Percentiles rank a stretch among this genome's conserved stretches.
phyloP scores from a whole-genome alignment of 139 green algal species.

The Closterium sp. region DNA sequence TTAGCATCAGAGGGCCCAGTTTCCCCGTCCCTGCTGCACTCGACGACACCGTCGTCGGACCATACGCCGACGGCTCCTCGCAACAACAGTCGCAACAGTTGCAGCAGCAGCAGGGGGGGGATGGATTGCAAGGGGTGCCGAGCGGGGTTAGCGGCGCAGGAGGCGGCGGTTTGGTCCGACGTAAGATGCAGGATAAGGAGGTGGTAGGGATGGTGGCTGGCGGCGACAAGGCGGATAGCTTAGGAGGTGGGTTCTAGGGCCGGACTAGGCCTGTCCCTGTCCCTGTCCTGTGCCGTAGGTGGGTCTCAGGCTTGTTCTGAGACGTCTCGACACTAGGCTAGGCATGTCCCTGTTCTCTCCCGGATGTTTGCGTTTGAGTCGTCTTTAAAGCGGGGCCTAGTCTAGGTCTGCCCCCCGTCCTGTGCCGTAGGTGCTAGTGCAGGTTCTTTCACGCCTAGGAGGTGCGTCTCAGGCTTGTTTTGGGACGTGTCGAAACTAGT shows the following conservation, averaged over 20 bases:
- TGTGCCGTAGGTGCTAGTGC: too few relatives aligned
- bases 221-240: not conserved
- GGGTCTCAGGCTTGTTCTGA: too few relatives aligned
- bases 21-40: not conserved
- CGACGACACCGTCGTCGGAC: not conserved
- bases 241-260: not conserved
- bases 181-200: not conserved
- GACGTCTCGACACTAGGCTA: too few relatives aligned
- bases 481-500: too few relatives aligned
- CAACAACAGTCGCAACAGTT: not conserved
- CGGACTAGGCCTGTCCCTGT: too few relatives aligned
- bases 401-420: too few relatives aligned
- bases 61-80: not conserved
- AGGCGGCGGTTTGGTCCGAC: not conserved
- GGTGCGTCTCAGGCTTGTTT: too few relatives aligned
- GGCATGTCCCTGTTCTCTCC: too few relatives aligned
- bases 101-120: not conserved
- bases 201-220: not conserved
- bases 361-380: too few relatives aligned
- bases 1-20: not conserved
- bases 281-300: not conserved
- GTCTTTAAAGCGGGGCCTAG: too few relatives aligned
- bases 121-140: not conserved
- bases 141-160: not conserved
- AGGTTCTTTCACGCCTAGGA: too few relatives aligned